These are phyloP conservation scores for Barnettozyma sucrosica DNA, from an alignment of 805 yeast species.

Conservation along the genomic window DNA sequence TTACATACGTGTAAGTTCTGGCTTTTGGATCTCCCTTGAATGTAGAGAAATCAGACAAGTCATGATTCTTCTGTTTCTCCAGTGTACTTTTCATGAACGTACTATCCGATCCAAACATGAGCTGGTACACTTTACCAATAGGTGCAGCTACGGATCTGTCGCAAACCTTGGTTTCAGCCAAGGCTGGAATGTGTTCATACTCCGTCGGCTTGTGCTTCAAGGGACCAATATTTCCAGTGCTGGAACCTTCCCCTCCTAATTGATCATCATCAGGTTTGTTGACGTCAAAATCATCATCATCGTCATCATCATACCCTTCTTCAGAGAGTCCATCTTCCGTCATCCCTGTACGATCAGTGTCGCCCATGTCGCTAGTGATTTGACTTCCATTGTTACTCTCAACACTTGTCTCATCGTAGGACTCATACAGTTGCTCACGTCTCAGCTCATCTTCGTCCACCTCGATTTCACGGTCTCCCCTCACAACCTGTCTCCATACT, in stretches of 20 bases:
- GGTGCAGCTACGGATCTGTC: slow-evolving; percentile 58
- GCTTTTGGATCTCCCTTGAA: slow-evolving; percentile 30
- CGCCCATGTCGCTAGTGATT: slow-evolving; percentile 1
- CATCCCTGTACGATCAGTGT: not conserved
- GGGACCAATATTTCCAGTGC: slow-evolving; percentile 9
- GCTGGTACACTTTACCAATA: slow-evolving; percentile 49
- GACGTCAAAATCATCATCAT: slow-evolving; percentile 10
- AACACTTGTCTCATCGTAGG: slow-evolving; percentile 6
- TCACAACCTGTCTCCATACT: slow-evolving; percentile 51
- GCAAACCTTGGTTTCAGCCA: slow-evolving; percentile 48
- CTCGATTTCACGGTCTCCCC: slow-evolving; percentile 16
- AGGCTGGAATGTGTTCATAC: slow-evolving; percentile 35
- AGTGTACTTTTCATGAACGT: slow-evolving; percentile 39
- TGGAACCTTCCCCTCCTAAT: slow-evolving; percentile 2
- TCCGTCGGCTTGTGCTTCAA: slow-evolving; percentile 43
- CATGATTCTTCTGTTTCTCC: slow-evolving; percentile 57
- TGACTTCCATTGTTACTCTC: slow-evolving; percentile 25
- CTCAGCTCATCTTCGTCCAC: slow-evolving; percentile 12
- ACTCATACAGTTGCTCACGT: slow-evolving; percentile 6
- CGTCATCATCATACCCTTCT: slow-evolving; percentile 7
- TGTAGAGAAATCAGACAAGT: slow-evolving; percentile 44
- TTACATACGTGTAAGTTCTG: slow-evolving; percentile 51
- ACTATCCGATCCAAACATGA: slow-evolving; percentile 60
- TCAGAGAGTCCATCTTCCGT: not conserved
- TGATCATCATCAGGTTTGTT: slow-evolving; percentile 13